Percentiles rank a stretch among this genome's conserved stretches.
phyloP scores from a whole-genome alignment of 1,284 basidiomycete species.

The Phlebopus sp. region DNA sequence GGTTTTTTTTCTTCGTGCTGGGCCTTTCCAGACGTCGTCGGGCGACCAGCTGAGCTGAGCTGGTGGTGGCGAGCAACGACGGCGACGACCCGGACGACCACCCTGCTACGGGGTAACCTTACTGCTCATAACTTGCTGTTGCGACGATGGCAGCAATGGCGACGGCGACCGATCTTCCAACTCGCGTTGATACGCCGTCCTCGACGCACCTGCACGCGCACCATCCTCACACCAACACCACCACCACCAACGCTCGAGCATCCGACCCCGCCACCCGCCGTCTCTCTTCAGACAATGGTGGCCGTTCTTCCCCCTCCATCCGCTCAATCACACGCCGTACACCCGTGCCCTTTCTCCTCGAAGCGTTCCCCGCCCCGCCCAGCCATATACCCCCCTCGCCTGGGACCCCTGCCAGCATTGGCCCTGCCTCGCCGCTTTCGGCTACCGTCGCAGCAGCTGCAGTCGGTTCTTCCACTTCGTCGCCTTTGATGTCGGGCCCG shows the following conservation, averaged over 20 bases:
- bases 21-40: slow-evolving; percentile 11
- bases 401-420: slow-evolving; percentile 18
- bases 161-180: slow-evolving; percentile 16
- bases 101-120: neutral
- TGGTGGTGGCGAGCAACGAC: slow-evolving; percentile 11
- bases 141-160: slow-evolving; percentile 8
- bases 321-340: slow-evolving; percentile 30
- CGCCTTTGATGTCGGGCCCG: slow-evolving; percentile 4
- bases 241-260: slow-evolving; percentile 11
- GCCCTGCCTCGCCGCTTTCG: slow-evolving; percentile 15
- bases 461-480: slow-evolving; percentile 1
- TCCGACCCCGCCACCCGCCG: slow-evolving; percentile 16
- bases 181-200: slow-evolving; percentile 1
- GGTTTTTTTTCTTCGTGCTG: slow-evolving; percentile 19
- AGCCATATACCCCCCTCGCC: slow-evolving; percentile 28
- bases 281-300: slow-evolving; percentile 26
- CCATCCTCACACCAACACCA: slow-evolving; percentile 16
- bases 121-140: too few relatives aligned
- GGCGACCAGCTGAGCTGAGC: too few relatives aligned
- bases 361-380: slow-evolving; percentile 30
- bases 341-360: slow-evolving; percentile 30
- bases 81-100: slow-evolving; percentile 19
- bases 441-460: slow-evolving; percentile 9
- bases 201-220: too few relatives aligned
- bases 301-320: slow-evolving; percentile 26